phyloP scores from a whole-genome alignment of 768 basidiomycete species.

The Kwoniella europaea region DNA sequence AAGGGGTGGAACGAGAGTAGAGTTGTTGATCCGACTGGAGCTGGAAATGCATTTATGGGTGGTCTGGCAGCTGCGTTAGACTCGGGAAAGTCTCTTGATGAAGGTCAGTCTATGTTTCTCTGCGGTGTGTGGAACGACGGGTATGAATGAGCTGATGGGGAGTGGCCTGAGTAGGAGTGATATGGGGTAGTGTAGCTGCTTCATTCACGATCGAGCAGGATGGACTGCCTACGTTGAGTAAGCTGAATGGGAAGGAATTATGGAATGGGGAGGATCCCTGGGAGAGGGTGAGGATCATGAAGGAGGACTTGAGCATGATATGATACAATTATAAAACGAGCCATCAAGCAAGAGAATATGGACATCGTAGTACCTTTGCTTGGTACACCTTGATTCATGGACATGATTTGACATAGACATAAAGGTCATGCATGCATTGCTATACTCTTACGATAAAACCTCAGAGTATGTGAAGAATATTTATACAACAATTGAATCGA shows the following conservation, averaged over 20 bases:
- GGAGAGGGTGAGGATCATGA: conserved; percentile 13
- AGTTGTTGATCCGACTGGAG: conserved; percentile 48
- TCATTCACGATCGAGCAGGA: conserved; percentile 37
- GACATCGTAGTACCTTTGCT: too few relatives aligned
- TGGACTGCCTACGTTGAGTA: conserved; percentile 20
- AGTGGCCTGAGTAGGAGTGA: conserved; percentile 19
- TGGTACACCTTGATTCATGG: background rate
- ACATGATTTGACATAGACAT: background rate
- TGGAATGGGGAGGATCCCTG: conserved; percentile 33
- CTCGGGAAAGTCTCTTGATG: conserved; percentile 21
- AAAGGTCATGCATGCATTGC: background rate
- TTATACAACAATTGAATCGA: background rate
- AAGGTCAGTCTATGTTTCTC: conserved; percentile 25
- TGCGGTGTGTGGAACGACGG: background rate
- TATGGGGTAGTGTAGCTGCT: conserved; percentile 32
- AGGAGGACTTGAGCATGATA: background rate
- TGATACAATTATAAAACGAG: background rate
- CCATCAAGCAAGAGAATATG: too few relatives aligned
- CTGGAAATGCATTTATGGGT: conserved; percentile 48
- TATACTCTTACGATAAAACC: background rate
- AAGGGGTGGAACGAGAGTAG: conserved; percentile 19
- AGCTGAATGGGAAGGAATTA: conserved; percentile 12
- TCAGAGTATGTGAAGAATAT: background rate
- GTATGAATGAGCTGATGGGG: background rate
- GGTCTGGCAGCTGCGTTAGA: conserved; percentile 38